Conservation (phyloP, 1,139 yeast genomes). For the Blastobotrys buckinghamii region DNA sequence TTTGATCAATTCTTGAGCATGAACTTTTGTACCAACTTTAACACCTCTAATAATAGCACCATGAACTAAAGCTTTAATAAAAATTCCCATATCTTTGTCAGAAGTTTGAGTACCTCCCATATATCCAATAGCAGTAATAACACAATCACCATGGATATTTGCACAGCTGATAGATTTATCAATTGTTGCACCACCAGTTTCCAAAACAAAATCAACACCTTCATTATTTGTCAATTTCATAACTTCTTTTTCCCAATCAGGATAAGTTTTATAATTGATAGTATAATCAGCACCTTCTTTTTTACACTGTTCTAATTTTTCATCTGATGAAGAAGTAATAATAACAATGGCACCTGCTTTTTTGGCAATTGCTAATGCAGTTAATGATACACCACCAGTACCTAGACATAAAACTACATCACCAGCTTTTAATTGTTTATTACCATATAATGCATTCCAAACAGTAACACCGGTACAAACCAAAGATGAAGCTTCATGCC, state of each 20-base stretch:
- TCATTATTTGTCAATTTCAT: constrained; percentile 13
- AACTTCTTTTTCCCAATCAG: constrained; percentile 18
- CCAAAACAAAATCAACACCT: constrained; percentile 16
- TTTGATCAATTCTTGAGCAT: constrained; percentile 14
- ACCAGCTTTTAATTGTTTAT: constrained; percentile 14
- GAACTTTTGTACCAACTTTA: constrained; percentile 14
- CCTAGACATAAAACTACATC: constrained; percentile 18
- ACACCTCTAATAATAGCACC: constrained; percentile 16
- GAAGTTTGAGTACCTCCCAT: constrained; percentile 8
- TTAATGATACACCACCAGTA: constrained; percentile 19
- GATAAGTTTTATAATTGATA: constrained; percentile 15
- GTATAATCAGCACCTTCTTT: constrained; percentile 12
- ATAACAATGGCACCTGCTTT: constrained; percentile 18
- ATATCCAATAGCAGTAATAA: constrained; percentile 15
- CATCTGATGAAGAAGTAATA: constrained; percentile 19
- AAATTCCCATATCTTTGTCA: constrained; percentile 12
- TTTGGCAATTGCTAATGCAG: constrained; percentile 18
- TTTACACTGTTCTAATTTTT: constrained; percentile 15
- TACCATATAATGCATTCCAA: constrained; percentile 19
- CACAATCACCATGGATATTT: constrained; percentile 11
- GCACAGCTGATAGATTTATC: constrained; percentile 15
- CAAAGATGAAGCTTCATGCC: constrained; percentile 16
- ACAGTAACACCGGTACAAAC: constrained; percentile 19
- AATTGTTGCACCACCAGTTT: constrained; percentile 18
- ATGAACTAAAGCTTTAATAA: constrained; percentile 7